Base-by-base conservation (phyloP, 192 early-diverging fungal species). In the Umbelopsis isabellina region DNA sequence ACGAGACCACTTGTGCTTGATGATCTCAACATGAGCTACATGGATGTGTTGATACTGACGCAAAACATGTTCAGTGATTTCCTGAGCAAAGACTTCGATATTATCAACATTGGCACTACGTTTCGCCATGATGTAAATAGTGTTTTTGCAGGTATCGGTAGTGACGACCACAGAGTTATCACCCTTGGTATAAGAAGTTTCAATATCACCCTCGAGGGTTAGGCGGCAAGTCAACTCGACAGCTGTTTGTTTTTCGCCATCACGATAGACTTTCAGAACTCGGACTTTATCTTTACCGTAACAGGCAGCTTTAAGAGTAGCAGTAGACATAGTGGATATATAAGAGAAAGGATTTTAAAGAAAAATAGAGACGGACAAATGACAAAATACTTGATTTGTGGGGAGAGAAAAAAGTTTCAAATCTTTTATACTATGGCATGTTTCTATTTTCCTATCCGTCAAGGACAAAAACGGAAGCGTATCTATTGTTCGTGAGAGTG, bases 231-330 rank as follows among this genome's bases (percentile, higher is more conserved):
- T 89, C 64, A 91, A 82, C 75, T 93, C 92, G 66, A 87, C 87
- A 65, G 89, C 81, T 65, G 84, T 84, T 75, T 93, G 92, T 66
- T 80, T 81, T 27, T 80, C 68, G 25, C 83, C 82, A 21, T 84
- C 84, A 23, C 84, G 84, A 49, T 91, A 82, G 41, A 93, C 91
- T 72, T 90, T 88, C 50, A 91, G 82, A 15, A 93, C 75, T 51
- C 91, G 88, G 30, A 93, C 88, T 50, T 81, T 80, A 76, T 91
- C 88, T 81, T 93, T 93, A 71, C 91, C 91, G 66, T 93, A 93
- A 12, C 78, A 73, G 77, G 86, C 83, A 13, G 81, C 80, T 78
- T 88, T 88, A 53, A 90, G 70, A 35, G 55, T 61, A 61, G 33
- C 55, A 61, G 55, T n/a, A 61, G 55, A 61, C 55, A 61, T 61